Evolutionary conservation across 2,329 filamentous ascomycete species (phyloP), one percentile per base, ranked within the genome.

Genomic region (Periconia sp.): DNA sequence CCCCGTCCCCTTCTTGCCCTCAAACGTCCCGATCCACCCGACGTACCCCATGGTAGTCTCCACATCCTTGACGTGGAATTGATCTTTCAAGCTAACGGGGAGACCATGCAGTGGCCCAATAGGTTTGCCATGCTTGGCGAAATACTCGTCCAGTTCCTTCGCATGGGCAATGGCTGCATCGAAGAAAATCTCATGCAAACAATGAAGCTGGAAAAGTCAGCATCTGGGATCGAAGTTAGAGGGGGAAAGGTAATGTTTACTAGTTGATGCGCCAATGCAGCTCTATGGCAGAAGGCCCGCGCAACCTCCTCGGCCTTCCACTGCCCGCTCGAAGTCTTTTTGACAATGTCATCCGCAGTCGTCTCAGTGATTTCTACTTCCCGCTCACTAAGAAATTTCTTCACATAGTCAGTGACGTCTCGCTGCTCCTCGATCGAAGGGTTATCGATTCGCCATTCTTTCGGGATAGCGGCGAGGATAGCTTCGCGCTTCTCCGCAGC

Each of bases 361-460:
- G 77, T 79, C 54, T 84, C 80, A 0, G 83, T 86, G 43, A 86
- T 85, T 29, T 79, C 75, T 10, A 85, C 70, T 54, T 86, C 83
- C 28, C 72, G 61, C 15, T 73, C 43, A 5, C 67, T 73, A 1
- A 86, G 70, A 48, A 75, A 85, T 39, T 83, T 75, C 21, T 80
- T 76, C 30, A 84, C 77, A 50, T 79, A 85, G 11, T 68, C 44
- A 11, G 65, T 67, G 10, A 69, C 65, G 34, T 69, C 80, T 54
- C 74, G 74, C 43, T 82, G 76, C 46, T 84, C 73, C 36, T 75
- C 68, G 0, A 71, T 58, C 2, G 76, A 64, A 2, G 81, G 81
- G 25, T 65, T 61, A 7, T 70, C 35, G 4, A 85, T 63, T 16
- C 71, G 73, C 82, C 83, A 85, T 68, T 80, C 74, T 23, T 73